phyloP scores from a whole-genome alignment of 116 monocot genomes.

The Posidonia oceanica region DNA sequence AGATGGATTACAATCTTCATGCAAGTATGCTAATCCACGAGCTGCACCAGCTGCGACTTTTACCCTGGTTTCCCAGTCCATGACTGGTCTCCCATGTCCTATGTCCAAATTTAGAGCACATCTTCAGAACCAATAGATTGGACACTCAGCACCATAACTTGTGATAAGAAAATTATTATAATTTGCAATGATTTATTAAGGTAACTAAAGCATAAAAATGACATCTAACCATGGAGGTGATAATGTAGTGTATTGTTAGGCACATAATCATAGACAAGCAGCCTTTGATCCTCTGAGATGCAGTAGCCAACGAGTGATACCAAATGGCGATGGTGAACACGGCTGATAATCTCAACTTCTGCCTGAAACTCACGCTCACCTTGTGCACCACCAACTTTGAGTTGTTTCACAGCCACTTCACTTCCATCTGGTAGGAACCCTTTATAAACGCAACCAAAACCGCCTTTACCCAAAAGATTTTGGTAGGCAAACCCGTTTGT shows the following conservation, averaged over 20 bases:
- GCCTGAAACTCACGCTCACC: conserved; percentile 91
- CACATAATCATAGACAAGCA: conserved; percentile 93
- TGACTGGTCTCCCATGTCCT: conserved; percentile 12
- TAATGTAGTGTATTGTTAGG: conserved; percentile 79
- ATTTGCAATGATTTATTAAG: background rate
- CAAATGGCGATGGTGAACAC: conserved; percentile 95
- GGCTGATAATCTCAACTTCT: conserved; percentile 92
- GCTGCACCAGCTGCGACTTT: conserved; percentile 20
- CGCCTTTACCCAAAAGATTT: conserved; percentile 89
- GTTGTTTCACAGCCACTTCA: conserved; percentile 89
- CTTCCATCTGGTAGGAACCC: conserved; percentile 66
- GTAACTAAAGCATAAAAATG: background rate
- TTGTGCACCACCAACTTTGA: conserved; percentile 71
- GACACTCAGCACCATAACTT: background rate
- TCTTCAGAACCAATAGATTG: background rate
- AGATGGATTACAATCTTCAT: conserved; percentile 20
- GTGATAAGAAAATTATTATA: background rate
- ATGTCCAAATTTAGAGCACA: background rate
- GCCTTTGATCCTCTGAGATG: conserved; percentile 60
- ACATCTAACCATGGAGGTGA: conserved; percentile 77
- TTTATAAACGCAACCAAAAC: conserved; percentile 94
- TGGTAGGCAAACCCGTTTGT: conserved; percentile 64
- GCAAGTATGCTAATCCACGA: conserved; percentile 25
- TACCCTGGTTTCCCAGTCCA: conserved; percentile 24
- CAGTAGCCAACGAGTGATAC: conserved; percentile 94